Evolutionary conservation across 2,329 filamentous ascomycete species (phyloP), one percentile per base, ranked within the genome.

Genomic region (Xylaria sp.): DNA sequence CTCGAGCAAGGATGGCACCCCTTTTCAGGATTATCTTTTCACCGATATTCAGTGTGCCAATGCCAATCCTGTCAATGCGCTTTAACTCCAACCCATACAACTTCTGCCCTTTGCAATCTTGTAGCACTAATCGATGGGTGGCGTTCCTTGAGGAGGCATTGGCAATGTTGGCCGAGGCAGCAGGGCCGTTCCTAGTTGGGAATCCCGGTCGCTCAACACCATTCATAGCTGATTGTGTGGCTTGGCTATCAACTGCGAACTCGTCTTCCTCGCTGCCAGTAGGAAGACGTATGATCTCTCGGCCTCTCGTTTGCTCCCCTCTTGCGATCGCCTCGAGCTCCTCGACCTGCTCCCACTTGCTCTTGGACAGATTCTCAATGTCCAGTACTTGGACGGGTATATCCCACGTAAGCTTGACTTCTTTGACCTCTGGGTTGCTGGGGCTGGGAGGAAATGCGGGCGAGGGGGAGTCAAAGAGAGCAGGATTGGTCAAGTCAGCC

Each of bases 301-400:
- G 83, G 0, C 96, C 96, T 50, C 89, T 87, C 0, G 87, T 93
- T 72, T 84, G 88, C 81, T 95, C 92, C 0, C 93, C 93, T 13
- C 92, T 86, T 76, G 91, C 89, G 54, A 90, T 84, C 52, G 90
- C 87, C 79, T 95, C 92, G 7, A 96, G 88, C 41, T 90, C 89
- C 79, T 98, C 94, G 39, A 97, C 87, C 80, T 98, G 94, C 72
- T 93, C 91, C 93, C 94, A 97, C 61, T 92, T 87, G 74, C 91
- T 94, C 62, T 88, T 86, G 1, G 90, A 87, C 23, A 98, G 86
- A 77, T 98, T 94, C 77, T 97, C 91, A 8, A 98, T 85, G 75
- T 97, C 94, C 1, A 97, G 82, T 0, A 98, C 88, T 80, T 98
- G 96, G 0, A 96, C 91, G 2, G 91, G 84, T 0, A 95, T 84